Evolutionary conservation across 2,329 filamentous ascomycete genomes (phyloP), one percentile per base, ranked within the genome.

Genomic region (Helminthosporium solani): DNA sequence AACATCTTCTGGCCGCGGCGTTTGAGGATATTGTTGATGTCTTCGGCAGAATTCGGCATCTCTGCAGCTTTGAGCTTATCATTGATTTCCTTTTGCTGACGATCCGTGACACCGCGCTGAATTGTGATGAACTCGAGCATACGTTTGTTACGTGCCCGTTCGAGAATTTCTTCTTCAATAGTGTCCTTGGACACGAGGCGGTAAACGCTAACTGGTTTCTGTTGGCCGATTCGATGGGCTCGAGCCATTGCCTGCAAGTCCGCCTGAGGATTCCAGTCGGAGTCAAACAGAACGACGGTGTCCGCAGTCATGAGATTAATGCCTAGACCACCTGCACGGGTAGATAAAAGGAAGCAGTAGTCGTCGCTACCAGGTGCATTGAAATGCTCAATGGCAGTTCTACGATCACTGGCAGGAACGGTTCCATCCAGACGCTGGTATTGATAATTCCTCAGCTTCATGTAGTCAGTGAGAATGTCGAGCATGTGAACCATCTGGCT

Each of bases 401-500:
- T 89, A 61, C 94, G 85, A 48, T 91, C 86, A 1, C 84, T 87
- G 11, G 94, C 88, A 27, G 89, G 86, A 56, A 99, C 96, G 2
- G 94, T 99, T 57, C 94, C 94, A 66, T 99, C 94, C 7, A 99
- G 81, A 15, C 94, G 83, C 67, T 99, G 95, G 65, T 94, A 97
- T 48, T 94, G 85, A 70, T 97, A 95, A n/a, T 91, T 90, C 52
- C 94, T 87, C 42, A 94, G 81, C 41, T 90, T 88, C 55, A 97
- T 82, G 66, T 99, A 99, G 62, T 99, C 92, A 36, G 90, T 89
- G 1, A 99, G 79, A 42, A 99, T 94, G 63, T 99, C 91, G 18
- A 99, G 81, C 88, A 99, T 97, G 67, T 90, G 95, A 28, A 99
- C 95, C 94, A 99, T 99, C 68, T 99, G 94, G 68, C 92, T 97